phyloP scores from a whole-genome alignment of 83 land plant genomes.

The Thuja plicata region DNA sequence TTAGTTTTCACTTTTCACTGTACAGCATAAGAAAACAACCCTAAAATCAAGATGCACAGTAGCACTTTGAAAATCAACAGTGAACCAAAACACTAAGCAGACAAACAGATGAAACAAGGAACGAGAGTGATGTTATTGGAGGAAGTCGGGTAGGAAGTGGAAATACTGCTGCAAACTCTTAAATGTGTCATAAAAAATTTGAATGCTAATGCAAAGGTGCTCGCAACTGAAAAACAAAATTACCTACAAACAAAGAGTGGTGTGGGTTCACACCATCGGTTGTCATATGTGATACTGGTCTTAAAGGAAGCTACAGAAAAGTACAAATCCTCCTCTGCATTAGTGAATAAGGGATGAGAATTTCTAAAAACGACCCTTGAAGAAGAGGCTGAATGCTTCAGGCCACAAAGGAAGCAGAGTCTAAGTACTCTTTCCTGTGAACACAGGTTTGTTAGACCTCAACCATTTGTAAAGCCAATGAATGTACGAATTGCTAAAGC shows the following conservation, averaged over 20 bases:
- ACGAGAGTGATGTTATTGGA: neutral
- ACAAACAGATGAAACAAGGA: neutral
- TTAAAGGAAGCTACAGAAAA: neutral
- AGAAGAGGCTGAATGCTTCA: neutral
- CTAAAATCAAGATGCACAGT: neutral
- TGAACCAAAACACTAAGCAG: neutral
- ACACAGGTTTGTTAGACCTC: neutral
- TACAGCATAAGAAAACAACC: neutral
- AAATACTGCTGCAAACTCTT: neutral
- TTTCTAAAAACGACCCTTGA: neutral
- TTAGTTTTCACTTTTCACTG: neutral
- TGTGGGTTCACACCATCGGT: neutral
- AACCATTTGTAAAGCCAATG: neutral
- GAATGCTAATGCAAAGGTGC: neutral
- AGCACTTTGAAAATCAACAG: neutral
- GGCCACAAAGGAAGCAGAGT: neutral
- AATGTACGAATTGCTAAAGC: neutral
- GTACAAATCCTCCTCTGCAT: neutral
- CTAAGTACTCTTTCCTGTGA: neutral
- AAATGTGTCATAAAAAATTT: neutral
- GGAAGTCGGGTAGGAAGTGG: neutral
- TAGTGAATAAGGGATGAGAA: neutral
- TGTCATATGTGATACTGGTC: neutral
- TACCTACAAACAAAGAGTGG: neutral
- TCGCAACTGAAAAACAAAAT: neutral